Percentiles rank a stretch among this genome's conserved stretches.
Evolutionary conservation across 306 rosid species (phyloP).

Genomic region (Bauhinia variegata): DNA sequence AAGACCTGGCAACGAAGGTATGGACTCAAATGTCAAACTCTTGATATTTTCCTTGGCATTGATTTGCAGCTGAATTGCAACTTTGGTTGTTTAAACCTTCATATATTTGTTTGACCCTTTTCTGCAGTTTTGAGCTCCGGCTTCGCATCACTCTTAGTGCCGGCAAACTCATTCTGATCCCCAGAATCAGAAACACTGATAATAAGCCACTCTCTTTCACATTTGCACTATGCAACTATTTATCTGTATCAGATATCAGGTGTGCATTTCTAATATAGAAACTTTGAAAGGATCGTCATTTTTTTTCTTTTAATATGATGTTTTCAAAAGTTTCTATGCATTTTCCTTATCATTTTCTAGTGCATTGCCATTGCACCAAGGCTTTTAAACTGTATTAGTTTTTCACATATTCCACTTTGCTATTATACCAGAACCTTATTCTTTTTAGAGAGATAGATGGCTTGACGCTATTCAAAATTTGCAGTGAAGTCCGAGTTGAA

Average conservation of each 20-base stretch:
- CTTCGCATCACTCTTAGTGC: constrained; percentile 62
- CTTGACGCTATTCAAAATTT: constrained; percentile 40
- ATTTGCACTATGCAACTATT: constrained; percentile 64
- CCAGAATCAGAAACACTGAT: constrained; percentile 68
- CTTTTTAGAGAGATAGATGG: constrained; percentile 27
- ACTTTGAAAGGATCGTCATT: neutral
- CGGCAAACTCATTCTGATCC: constrained; percentile 66
- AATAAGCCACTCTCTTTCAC: constrained; percentile 61
- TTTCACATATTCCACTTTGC: too few species aligned
- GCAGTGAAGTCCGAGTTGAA: constrained; percentile 83
- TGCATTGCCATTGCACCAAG: neutral
- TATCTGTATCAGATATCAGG: constrained; percentile 80
- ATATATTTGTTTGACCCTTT: constrained; percentile 2
- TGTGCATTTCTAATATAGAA: constrained; percentile 31
- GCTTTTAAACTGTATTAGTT: too few species aligned
- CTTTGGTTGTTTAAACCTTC: constrained; percentile 6
- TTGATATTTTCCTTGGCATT: neutral
- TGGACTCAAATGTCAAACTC: constrained; percentile 13
- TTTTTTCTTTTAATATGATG: neutral
- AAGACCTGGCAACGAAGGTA: constrained; percentile 67
- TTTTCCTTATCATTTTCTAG: neutral
- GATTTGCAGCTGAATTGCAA: neutral
- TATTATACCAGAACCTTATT: neutral
- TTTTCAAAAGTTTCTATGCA: neutral
- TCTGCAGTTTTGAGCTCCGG: constrained; percentile 70